Base-by-base conservation (phyloP, 805 yeast genomes). In the Kodamaea jinghongensis region DNA sequence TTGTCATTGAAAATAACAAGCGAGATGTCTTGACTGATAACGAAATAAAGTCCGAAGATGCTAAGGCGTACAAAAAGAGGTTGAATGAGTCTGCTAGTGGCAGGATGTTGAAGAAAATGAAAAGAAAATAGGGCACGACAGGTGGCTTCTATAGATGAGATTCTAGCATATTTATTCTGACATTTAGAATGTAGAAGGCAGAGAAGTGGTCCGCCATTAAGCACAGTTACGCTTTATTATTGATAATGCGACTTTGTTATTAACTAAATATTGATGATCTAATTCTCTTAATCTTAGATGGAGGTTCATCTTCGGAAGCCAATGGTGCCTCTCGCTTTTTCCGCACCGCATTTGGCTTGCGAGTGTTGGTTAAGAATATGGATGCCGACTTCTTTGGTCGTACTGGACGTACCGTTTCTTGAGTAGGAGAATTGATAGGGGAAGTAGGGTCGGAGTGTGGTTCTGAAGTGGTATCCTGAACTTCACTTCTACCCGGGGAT, bases 1-100 rank as follows among this genome's bases (percentile, higher is more conserved):
- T 84, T 3, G 70, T 65, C 38, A 58, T 77, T 2, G 89, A 82
- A 8, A 75, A 73, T 40, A 52, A 44, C 25, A 57, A 43, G 25
- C 51, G 41, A 36, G 72, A 65, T 41, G 63, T 50, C 11, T 59
- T 61, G 13, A 55, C 58, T 13, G 61, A 47, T 20, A 55, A 55
- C 39, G 49, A 32, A 3, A 25, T 28, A 25, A 11, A 6, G 3
- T 28, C 37, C 4, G 60, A 48, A 28, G 50, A 46, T 34, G 43
- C 43, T 12, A 43, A 31, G 9, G 13, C 41, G n/a, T 56, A 56
- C 41, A 61, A 51, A 42, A 50, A 55, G 46, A 49, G 52, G 31
- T 37, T 53, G 35, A 46, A 38, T 2, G 61, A 51, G 25, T 41
- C 51, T n/a, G 45, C 59, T 5, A 41, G 53, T 8, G 63, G 63